Base-by-base conservation (phyloP, 2,329 filamentous ascomycete genomes). In the Teratosphaeriaceae sp. region DNA sequence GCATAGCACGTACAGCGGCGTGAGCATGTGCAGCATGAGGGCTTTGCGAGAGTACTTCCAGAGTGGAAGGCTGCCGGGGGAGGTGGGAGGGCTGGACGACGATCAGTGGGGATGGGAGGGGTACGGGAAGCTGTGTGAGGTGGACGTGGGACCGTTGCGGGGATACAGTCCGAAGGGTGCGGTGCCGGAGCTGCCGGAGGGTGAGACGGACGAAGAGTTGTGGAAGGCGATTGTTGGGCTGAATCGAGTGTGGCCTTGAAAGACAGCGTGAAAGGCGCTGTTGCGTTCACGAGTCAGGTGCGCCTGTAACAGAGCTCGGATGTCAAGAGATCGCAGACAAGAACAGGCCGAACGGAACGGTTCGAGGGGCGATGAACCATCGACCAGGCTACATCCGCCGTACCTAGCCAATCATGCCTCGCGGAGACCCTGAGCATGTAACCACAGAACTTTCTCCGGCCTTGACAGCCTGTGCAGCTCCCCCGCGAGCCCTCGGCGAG, bases 41-140 rank as follows among this genome's bases (percentile, higher is more conserved):
- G 49, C 48, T 1, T 59, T 71, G 16, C 61, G 66, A 19, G 45
- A 44, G 3, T 72, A 71, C 44, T 71, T 70, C 47, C 66, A 69
- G 35, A 61, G 58, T 2, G 68, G 68, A 0, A 49, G 46, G 21
- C 44, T 71, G 19, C 69, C 69, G 1, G 41, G 52, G 1, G n/a
- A 41, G n/a, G n/a, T 12, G 12, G 47, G 41, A 11, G 46, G 38
- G 1, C 29, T 51, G 27, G 34, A 40, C 21, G 38, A 49, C n/a
- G 26, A 43, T 11, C 41, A 49, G n/a, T n/a, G n/a, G 13, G 46
- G 38, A 11, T 46, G 41, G 39, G 30, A 42, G 11, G 43, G 46
- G 13, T 18, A 29, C 3, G 64, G 57, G 2, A 61, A 57, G 5
- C 47, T 67, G 3, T 71, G 68, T 43, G 42, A 55, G 15, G 60